Evolutionary conservation across 306 rosid species (phyloP).

Genomic region (Cucurbita moschata): DNA sequence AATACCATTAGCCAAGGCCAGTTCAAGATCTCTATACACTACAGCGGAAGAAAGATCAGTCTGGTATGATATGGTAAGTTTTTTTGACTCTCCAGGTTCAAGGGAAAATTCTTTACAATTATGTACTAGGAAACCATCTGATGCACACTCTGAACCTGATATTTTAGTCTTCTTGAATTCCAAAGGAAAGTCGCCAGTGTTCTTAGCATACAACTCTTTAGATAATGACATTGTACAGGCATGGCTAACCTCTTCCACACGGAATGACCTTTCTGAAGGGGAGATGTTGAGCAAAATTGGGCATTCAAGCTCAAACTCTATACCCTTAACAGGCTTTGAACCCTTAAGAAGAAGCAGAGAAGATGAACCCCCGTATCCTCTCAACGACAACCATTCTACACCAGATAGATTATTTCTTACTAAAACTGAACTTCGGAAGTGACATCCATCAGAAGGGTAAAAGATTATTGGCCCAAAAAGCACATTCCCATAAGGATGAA

Average conservation of each 20-base stretch:
- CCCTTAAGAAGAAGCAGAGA: slow-evolving; percentile 59
- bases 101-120: slow-evolving; percentile 43
- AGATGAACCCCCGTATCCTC: slow-evolving; percentile 66
- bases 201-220: slow-evolving; percentile 69
- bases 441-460: slow-evolving; percentile 60
- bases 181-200: slow-evolving; percentile 69
- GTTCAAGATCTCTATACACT: slow-evolving; percentile 74
- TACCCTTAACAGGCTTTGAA: slow-evolving; percentile 36
- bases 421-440: slow-evolving; percentile 81
- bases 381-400: slow-evolving; percentile 65
- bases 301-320: slow-evolving; percentile 51
- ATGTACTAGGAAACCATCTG: slow-evolving; percentile 69
- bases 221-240: slow-evolving; percentile 45
- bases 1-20: slow-evolving; percentile 61
- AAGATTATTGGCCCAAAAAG: slow-evolving; percentile 71
- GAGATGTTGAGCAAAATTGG: slow-evolving; percentile 40
- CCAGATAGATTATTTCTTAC: slow-evolving; percentile 93
- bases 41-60: slow-evolving; percentile 54
- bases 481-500: slow-evolving; percentile 47
- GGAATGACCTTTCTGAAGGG: slow-evolving; percentile 34
- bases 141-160: slow-evolving; percentile 66
- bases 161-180: slow-evolving; percentile 54
- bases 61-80: slow-evolving; percentile 54
- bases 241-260: slow-evolving; percentile 28
- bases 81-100: slow-evolving; percentile 49